phyloP scores from a whole-genome alignment of 1,284 basidiomycete genomes.

The Ceratobasidium sp. region DNA sequence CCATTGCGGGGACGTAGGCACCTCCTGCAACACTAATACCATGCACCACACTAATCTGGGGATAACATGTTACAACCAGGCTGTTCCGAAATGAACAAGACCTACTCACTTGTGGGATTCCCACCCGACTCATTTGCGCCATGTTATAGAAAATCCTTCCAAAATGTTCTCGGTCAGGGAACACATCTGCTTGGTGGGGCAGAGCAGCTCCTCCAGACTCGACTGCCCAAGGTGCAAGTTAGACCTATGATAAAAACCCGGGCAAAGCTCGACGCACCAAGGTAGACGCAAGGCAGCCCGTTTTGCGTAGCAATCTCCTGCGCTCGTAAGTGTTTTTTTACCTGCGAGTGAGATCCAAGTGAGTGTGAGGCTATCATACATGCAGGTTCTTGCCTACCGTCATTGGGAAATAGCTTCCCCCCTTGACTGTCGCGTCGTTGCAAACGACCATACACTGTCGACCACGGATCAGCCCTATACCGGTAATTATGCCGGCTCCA shows the following conservation, averaged over 20 bases:
- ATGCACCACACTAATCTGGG: constrained; percentile 90
- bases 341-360: constrained; percentile 57
- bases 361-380: constrained; percentile 6
- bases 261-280: constrained; percentile 63
- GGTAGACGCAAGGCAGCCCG: constrained; percentile 89
- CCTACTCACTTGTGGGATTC: constrained; percentile 57
- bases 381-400: constrained; percentile 64
- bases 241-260: not conserved
- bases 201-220: constrained; percentile 95
- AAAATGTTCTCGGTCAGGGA: constrained; percentile 92
- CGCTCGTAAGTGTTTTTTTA: constrained; percentile 95
- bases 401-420: constrained; percentile 92
- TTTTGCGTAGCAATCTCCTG: constrained; percentile 94
- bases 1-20: constrained; percentile 96
- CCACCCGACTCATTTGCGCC: constrained; percentile 53
- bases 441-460: constrained; percentile 89
- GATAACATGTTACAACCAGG: constrained; percentile 84
- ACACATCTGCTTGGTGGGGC: constrained; percentile 91
- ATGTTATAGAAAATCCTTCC: constrained; percentile 98
- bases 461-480: constrained; percentile 83
- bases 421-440: constrained; percentile 95
- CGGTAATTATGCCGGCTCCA: constrained; percentile 91
- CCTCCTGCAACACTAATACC: constrained; percentile 92
- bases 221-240: constrained; percentile 61
- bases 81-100: constrained; percentile 63